These are phyloP conservation scores for Ustilago shanxiensis DNA, from an alignment of 1,284 basidiomycete genomes.

Conservation along the genomic window DNA sequence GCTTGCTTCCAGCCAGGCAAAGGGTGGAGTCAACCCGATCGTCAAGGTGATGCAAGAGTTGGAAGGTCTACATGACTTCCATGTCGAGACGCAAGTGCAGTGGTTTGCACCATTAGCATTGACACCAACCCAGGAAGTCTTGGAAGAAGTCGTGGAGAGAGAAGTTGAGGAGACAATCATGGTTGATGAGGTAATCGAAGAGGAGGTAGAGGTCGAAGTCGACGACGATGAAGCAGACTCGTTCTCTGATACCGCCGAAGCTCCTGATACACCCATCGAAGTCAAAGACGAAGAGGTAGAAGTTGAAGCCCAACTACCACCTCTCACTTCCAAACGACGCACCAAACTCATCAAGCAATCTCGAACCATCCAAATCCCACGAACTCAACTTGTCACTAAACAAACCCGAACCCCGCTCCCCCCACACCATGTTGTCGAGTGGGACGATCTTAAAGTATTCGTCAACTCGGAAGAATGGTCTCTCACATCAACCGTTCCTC, in stretches of 20 bases:
- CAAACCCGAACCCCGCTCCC: conserved; percentile 16
- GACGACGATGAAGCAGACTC: conserved; percentile 7
- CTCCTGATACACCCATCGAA: not conserved
- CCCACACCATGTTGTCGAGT: conserved; percentile 46
- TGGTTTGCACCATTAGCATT: conserved; percentile 91
- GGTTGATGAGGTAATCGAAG: conserved; percentile 51
- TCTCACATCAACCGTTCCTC: conserved; percentile 71
- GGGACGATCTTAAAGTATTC: conserved; percentile 74
- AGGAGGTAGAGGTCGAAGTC: conserved; percentile 19
- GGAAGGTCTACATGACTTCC: conserved; percentile 83
- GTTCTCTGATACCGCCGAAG: not conserved
- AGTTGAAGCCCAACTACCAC: conserved; percentile 4
- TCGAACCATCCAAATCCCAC: conserved; percentile 26
- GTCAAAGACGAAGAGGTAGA: conserved; percentile 10
- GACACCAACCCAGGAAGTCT: conserved; percentile 75
- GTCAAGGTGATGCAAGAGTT: conserved; percentile 27
- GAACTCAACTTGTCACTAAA: conserved; percentile 12
- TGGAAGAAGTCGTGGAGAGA: conserved; percentile 49
- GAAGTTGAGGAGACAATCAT: conserved; percentile 26
- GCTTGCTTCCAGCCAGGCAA: conserved; percentile 1
- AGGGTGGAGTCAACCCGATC: conserved; percentile 24
- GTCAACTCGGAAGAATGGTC: conserved; percentile 97
- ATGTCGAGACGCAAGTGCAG: conserved; percentile 92
- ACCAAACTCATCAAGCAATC: conserved; percentile 20
- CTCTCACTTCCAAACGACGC: conserved; percentile 1